These are phyloP conservation scores for Saccharomycopsis crataegensis DNA, from an alignment of 1,139 yeast species.

Conservation along the genomic window DNA sequence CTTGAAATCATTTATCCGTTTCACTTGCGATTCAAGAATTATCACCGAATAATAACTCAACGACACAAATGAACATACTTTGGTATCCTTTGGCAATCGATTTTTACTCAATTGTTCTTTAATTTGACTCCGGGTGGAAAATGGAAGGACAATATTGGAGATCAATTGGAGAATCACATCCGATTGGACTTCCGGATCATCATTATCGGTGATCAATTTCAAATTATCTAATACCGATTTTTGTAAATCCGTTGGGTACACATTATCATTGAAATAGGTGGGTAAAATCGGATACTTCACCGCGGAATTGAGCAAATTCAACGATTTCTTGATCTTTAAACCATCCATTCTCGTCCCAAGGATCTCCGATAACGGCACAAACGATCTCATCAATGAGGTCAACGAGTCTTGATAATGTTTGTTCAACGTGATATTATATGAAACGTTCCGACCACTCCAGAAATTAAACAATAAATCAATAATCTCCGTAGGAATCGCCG, in stretches of 20 bases:
- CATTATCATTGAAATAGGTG: constrained; percentile 37
- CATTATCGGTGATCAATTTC: constrained; percentile 26
- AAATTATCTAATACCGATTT: constrained; percentile 41
- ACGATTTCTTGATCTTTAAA: constrained; percentile 36
- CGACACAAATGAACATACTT: constrained; percentile 63
- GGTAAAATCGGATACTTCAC: constrained; percentile 64
- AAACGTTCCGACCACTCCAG: constrained; percentile 56
- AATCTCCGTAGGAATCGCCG: constrained; percentile 32
- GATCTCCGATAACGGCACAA: constrained; percentile 38
- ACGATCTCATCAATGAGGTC: constrained; percentile 43
- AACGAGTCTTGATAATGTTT: constrained; percentile 52
- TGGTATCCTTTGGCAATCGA: constrained; percentile 29
- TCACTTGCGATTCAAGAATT: constrained; percentile 34
- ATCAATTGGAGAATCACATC: constrained; percentile 47
- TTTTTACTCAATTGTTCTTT: constrained; percentile 27
- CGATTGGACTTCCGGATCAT: constrained; percentile 35
- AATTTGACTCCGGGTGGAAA: constrained; percentile 50
- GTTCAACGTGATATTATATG: constrained; percentile 45
- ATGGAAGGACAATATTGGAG: constrained; percentile 48
- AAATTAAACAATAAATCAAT: constrained; percentile 44
- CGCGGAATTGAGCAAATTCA: constrained; percentile 48
- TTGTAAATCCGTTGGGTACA: constrained; percentile 50
- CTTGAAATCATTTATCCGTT: constrained; percentile 28
- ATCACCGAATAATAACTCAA: constrained; percentile 46
- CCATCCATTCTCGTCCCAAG: constrained; percentile 25